Base-by-base conservation (phyloP, 352 stramenopile genomes). In the Phytophthora palmivora region DNA sequence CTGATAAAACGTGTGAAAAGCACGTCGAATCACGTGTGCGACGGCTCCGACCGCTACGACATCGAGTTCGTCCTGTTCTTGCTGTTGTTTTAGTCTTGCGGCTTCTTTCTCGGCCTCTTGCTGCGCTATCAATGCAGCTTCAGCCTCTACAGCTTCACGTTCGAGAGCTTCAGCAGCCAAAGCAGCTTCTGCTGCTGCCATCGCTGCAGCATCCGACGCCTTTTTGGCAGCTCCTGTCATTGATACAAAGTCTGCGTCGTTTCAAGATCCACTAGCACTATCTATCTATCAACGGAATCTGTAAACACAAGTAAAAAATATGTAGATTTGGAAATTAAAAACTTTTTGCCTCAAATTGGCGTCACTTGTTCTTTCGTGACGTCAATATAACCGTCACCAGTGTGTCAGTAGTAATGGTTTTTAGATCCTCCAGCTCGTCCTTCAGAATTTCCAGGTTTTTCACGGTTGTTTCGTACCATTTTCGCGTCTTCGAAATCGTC, bases 31-130 rank as follows among this genome's bases (percentile, higher is more conserved):
- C 28, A 94, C 85, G 48, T 94, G 84, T 0, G 81, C 78, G 39
- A 91, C 72, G 4, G 85, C 85, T 22, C 85, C 85, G 12, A 94
- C 82, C 0, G 83, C 83, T 9, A 91, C 83, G 46, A 88, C 74
- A 45, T 91, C 82, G 9, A 78, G 58, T 36, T 88, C 79, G 24
- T 84, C 57, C 36, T 66, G 36, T 5, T 74, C 48, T 5, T 70
- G 47, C 10, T 64, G 48, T 6, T 54, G 36, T 18, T 62, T 34
- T 12, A 46, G 42, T 21, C 60, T 52, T 0, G 15, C 30, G 10
- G 53, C 32, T 22, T 59, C 54, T 5, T 67, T 34, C 7, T 72
- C 37, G 12, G 49, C 59, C 11, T 55, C 53, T 38, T 61, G 48
- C 21, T 72, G 54, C 6, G 54, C 51, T 48, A 46, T 18, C 41